Conservation (phyloP, 768 basidiomycete genomes). For the Serendipita sp. region DNA sequence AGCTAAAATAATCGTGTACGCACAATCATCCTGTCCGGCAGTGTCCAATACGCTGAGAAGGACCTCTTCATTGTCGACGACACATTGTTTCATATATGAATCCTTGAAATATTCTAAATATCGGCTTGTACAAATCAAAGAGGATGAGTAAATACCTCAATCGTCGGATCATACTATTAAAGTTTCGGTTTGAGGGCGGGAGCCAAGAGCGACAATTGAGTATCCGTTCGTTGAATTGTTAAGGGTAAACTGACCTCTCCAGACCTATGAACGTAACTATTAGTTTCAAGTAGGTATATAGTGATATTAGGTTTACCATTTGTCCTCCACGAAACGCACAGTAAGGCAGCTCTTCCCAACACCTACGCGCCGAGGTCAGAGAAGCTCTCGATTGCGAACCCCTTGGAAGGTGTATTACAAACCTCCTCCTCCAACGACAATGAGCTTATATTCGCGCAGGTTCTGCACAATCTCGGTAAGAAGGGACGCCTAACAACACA, state of each 20-base stretch:
- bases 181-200: background rate
- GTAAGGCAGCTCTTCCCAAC: background rate
- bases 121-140: background rate
- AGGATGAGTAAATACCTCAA: background rate
- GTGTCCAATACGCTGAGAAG: constrained; percentile 93
- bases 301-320: background rate
- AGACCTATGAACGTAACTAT: too few relatives aligned
- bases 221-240: too few relatives aligned
- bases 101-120: constrained; percentile 30
- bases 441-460: constrained; percentile 93
- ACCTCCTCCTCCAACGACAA: constrained; percentile 98
- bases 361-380: background rate
- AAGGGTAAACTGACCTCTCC: too few relatives aligned
- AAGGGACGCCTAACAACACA: too few relatives aligned
- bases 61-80: constrained; percentile 96
- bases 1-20: constrained; percentile 34
- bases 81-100: constrained; percentile 92
- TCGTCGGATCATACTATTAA: background rate
- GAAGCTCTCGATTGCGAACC: too few relatives aligned
- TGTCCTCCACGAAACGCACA: background rate
- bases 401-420: constrained; percentile 14
- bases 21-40: constrained; percentile 96
- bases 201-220: too few relatives aligned
- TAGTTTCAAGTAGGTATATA: too few relatives aligned
- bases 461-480: constrained; percentile 29